Base-by-base conservation (phyloP, 352 stramenopile genomes). In the Phytophthora pisi region DNA sequence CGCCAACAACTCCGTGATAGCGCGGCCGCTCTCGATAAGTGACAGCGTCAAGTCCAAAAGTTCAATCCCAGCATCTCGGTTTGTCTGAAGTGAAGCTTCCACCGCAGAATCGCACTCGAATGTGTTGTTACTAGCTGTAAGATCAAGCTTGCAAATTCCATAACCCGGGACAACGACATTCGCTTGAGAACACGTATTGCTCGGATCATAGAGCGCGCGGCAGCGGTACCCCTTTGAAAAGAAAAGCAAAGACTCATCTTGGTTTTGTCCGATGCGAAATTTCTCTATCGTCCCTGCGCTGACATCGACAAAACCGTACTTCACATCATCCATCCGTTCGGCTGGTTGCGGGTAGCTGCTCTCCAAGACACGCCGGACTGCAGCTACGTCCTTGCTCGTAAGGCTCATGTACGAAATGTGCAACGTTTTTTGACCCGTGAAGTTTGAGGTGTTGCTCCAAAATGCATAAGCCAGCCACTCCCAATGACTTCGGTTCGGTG, bases 101-200 rank as follows among this genome's bases (percentile, higher is more conserved):
- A 9, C 40, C 8, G 6, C 15, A 10, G 40, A 46, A 46, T 46
- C 40, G 20, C 18, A n/a, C 4, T 9, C 13, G 24, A 55, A 55
- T 9, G 7, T 13, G 20, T 51, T 40, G 6, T 15, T 18, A 7
- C 9, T 24, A 1, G 24, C 23, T 9, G 26, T 16, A 31, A 28
- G 8, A 20, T 16, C 16, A 16, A 61, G 23, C 15, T 34, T 40
- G 42, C 40, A 61, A 40, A 61, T 53, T 3, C 54, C 54, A 30
- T 61, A 52, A 26, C 54, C 54, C 8, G 54, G 54, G 18, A 61
- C 38, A 7, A 61, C 26, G 2, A 61, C 7, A 42, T 61, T 4
- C 0, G 30, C 23, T 26, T 10, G n/a, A 42, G 38, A 46, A 10
- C n/a, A 3, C 4, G 15, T 18, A 11, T 59, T 59, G 4, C 13